Conservation (phyloP, 78 protist genomes). For the Dictyostelium purpureum region DNA sequence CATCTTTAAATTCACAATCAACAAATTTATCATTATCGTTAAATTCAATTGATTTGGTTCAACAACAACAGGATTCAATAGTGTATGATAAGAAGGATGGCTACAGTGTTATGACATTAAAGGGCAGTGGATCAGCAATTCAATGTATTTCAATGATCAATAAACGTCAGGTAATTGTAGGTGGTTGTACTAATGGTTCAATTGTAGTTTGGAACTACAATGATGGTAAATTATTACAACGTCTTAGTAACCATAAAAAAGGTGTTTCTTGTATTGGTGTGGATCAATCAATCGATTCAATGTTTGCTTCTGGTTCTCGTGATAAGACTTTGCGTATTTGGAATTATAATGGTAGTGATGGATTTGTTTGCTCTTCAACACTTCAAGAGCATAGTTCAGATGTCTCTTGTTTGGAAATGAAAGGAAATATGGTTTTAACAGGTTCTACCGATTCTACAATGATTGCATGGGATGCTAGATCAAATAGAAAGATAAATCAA, state of each 20-base stretch:
- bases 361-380: slow-evolving; percentile 48
- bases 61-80: neutral
- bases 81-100: slow-evolving; percentile 55
- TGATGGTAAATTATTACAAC: slow-evolving; percentile 47
- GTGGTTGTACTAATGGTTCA: slow-evolving; percentile 8
- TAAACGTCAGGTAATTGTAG: neutral
- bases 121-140: slow-evolving; percentile 40
- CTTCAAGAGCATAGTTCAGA: slow-evolving; percentile 73
- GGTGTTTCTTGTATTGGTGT: slow-evolving; percentile 44
- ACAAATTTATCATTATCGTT: neutral
- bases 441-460: slow-evolving; percentile 65
- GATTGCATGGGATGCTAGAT: slow-evolving; percentile 66
- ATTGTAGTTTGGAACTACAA: slow-evolving; percentile 46
- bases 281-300: slow-evolving; percentile 8
- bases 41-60: neutral
- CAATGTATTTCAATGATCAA: slow-evolving; percentile 5
- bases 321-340: slow-evolving; percentile 61
- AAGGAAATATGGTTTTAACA: slow-evolving; percentile 47
- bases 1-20: too few relatives aligned
- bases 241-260: slow-evolving; percentile 35
- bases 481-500: slow-evolving; percentile 12
- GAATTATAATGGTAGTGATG: slow-evolving; percentile 22
- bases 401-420: slow-evolving; percentile 60
- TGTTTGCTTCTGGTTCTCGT: slow-evolving; percentile 47
- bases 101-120: slow-evolving; percentile 42